A percentile compares a stretch with the other conserved stretches of the same genome.
phyloP scores from a whole-genome alignment of 192 early-diverging fungal genomes.

The Bifiguratus adelaidae region DNA sequence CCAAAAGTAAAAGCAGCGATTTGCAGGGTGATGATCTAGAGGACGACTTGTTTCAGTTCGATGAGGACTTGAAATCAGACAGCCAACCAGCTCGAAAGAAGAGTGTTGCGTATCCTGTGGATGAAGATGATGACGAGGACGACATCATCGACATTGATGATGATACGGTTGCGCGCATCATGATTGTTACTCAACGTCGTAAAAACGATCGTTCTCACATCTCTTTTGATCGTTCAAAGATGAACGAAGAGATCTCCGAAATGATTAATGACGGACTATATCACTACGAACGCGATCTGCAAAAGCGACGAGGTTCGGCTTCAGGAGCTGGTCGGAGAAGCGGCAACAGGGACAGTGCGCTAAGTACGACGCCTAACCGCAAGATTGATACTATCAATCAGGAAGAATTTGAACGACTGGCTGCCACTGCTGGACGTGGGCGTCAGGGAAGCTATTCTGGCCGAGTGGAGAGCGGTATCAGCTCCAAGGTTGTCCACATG shows the following conservation, averaged over 20 bases:
- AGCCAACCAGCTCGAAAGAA: slow-evolving; percentile 20
- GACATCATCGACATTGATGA: slow-evolving; percentile 85
- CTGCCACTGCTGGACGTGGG: slow-evolving; percentile 17
- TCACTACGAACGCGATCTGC: slow-evolving; percentile 75
- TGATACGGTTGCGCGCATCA: slow-evolving; percentile 73
- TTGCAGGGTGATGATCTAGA: slow-evolving; percentile 27
- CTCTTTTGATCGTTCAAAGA: slow-evolving; percentile 67
- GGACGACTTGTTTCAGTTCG: slow-evolving; percentile 72
- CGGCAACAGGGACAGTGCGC: slow-evolving; percentile 11
- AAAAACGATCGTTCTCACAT: slow-evolving; percentile 58
- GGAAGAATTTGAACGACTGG: slow-evolving; percentile 46
- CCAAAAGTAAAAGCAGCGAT: slow-evolving; percentile 5
- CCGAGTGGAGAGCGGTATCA: too few species aligned
- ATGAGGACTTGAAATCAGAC: slow-evolving; percentile 63
- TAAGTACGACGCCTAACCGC: slow-evolving; percentile 18
- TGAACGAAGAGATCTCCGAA: slow-evolving; percentile 75
- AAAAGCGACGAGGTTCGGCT: slow-evolving; percentile 34
- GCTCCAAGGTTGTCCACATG: too few species aligned
- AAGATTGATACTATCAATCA: slow-evolving; percentile 53
- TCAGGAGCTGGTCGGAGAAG: slow-evolving; percentile 22
- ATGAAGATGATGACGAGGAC: slow-evolving; percentile 51
- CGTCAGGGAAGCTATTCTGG: too few species aligned
- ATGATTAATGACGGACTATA: slow-evolving; percentile 96
- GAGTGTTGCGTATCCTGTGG: slow-evolving; percentile 31
- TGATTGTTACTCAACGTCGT: slow-evolving; percentile 87